Evolutionary conservation across 2,329 filamentous ascomycete genomes (phyloP).

Genomic region (Aureobasidium mangrovei): DNA sequence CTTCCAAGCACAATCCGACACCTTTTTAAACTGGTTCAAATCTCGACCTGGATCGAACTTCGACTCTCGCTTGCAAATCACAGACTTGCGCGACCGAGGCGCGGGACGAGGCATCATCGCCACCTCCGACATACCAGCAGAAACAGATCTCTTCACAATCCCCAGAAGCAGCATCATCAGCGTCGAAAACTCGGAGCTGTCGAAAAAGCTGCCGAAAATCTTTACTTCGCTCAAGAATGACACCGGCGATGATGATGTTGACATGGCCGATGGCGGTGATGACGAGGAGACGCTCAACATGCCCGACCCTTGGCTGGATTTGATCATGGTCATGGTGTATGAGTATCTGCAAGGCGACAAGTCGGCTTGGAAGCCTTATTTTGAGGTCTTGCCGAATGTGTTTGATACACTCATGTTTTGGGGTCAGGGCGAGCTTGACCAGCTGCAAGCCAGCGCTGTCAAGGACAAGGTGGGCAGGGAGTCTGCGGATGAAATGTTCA

Average conservation of each 20-base stretch:
- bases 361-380: slow-evolving; percentile 70
- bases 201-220: slow-evolving; percentile 34
- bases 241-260: not conserved
- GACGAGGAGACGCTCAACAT: slow-evolving; percentile 27
- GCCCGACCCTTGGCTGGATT: slow-evolving; percentile 41
- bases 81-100: slow-evolving; percentile 47
- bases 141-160: slow-evolving; percentile 73
- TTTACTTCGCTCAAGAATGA: slow-evolving; percentile 5
- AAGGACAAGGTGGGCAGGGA: slow-evolving; percentile 65
- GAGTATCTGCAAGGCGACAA: slow-evolving; percentile 52
- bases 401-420: slow-evolving; percentile 94
- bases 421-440: slow-evolving; percentile 57
- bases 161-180: slow-evolving; percentile 64
- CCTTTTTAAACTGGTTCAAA: slow-evolving; percentile 51
- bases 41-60: slow-evolving; percentile 42
- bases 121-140: slow-evolving; percentile 57
- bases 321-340: slow-evolving; percentile 74
- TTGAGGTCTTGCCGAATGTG: slow-evolving; percentile 58
- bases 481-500: slow-evolving; percentile 62
- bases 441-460: slow-evolving; percentile 72
- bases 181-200: slow-evolving; percentile 61
- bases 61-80: slow-evolving; percentile 49
- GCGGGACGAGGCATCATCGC: slow-evolving; percentile 61
- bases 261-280: slow-evolving; percentile 4
- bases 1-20: slow-evolving; percentile 3